A percentile compares a stretch with the other conserved stretches of the same genome.
These are phyloP conservation scores for Saccharomyces hybrid DNA, from an alignment of 1,139 yeast genomes.

Conservation along the genomic window DNA sequence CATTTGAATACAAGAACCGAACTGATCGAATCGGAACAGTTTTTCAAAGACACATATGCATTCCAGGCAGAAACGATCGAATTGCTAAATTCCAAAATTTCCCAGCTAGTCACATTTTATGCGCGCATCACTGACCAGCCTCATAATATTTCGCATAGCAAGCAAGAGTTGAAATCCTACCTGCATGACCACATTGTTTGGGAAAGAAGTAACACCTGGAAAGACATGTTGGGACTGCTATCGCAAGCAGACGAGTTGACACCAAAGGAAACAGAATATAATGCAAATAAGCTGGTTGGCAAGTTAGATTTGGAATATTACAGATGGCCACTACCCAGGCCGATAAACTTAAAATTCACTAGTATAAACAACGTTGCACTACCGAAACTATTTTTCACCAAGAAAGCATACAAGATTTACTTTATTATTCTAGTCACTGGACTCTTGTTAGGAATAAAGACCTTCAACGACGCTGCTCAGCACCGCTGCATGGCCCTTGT, in stretches of 20 bases:
- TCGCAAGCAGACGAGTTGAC: conserved; percentile 35
- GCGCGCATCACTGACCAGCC: conserved; percentile 34
- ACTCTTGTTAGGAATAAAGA: conserved; percentile 44
- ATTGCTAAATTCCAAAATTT: conserved; percentile 42
- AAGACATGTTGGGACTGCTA: conserved; percentile 60
- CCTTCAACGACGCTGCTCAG: conserved; percentile 54
- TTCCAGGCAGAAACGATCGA: conserved; percentile 41
- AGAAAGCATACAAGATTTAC: conserved; percentile 39
- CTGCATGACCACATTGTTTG: conserved; percentile 68
- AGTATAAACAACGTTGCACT: conserved; percentile 28
- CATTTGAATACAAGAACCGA: conserved; percentile 42
- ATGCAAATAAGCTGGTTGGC: conserved; percentile 12
- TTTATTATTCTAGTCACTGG: conserved; percentile 42
- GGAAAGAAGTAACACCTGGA: conserved; percentile 70
- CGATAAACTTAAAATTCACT: conserved; percentile 37
- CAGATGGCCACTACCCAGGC: conserved; percentile 26
- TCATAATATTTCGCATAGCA: conserved; percentile 10
- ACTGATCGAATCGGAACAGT: conserved; percentile 37
- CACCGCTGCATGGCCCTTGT: conserved; percentile 61
- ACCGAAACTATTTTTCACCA: conserved; percentile 36
- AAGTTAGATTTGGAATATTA: conserved; percentile 28
- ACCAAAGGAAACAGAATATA: conserved; percentile 22
- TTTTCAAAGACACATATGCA: conserved; percentile 41
- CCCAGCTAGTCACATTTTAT: conserved; percentile 43
- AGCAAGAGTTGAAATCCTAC: conserved; percentile 47